Conservation (phyloP, 176 grass and related monocot genomes). For the Urochloa ruziziensis region DNA sequence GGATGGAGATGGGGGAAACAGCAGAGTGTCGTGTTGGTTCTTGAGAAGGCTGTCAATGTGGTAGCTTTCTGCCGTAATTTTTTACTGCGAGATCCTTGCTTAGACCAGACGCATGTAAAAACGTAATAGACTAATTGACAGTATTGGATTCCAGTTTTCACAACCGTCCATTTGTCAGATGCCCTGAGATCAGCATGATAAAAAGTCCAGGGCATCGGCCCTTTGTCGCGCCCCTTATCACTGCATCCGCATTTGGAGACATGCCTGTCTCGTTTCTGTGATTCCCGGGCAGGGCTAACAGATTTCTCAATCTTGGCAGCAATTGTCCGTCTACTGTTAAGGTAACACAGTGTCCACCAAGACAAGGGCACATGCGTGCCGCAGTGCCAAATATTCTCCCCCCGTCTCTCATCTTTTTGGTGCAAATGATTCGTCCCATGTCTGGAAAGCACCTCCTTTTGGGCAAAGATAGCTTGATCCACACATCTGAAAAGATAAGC, state of each 20-base stretch:
- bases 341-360: constrained; percentile 2
- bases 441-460: not conserved
- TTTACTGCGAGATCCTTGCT: constrained; percentile 20
- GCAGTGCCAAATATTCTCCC: not conserved
- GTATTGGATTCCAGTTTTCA: constrained; percentile 42
- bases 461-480: constrained; percentile 5
- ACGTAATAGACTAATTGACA: not conserved
- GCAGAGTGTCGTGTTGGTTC: not conserved
- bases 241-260: constrained; percentile 32
- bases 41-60: not conserved
- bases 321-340: constrained; percentile 6
- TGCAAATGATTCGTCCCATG: constrained; percentile 7
- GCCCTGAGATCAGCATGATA: not conserved
- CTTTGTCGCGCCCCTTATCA: constrained; percentile 27
- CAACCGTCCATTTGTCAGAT: constrained; percentile 31
- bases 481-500: constrained; percentile 35
- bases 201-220: constrained; percentile 29
- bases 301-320: not conserved
- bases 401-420: not conserved
- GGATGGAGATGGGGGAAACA: not conserved
- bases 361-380: constrained; percentile 28
- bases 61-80: constrained; percentile 22
- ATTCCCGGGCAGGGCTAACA: constrained; percentile 27
- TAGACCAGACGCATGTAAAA: constrained; percentile 25
- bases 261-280: constrained; percentile 13